Evolutionary conservation across 306 rosid species (phyloP).

Genomic region (Quercus engelmannii): DNA sequence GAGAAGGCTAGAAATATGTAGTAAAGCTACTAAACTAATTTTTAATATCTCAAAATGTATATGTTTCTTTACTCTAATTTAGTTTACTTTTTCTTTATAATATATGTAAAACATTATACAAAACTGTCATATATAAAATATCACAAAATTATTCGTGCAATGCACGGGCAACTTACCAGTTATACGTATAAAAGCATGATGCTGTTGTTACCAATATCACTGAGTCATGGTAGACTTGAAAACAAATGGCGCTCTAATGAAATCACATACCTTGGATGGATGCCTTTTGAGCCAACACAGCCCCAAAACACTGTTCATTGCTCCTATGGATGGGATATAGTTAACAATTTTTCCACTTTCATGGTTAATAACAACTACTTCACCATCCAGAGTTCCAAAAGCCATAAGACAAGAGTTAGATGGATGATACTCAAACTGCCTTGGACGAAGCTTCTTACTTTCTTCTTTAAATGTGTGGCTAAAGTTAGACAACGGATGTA

Average conservation of each 20-base stretch:
- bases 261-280: constrained; percentile 69
- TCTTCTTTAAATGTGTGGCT: constrained; percentile 43
- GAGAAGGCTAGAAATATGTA: too few relatives aligned
- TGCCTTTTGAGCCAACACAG: constrained; percentile 83
- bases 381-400: constrained; percentile 85
- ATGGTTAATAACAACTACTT: constrained; percentile 74
- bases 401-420: constrained; percentile 70
- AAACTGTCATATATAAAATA: too few relatives aligned
- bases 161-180: too few relatives aligned
- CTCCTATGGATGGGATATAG: constrained; percentile 75
- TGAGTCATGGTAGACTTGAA: neutral
- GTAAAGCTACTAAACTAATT: too few relatives aligned
- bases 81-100: too few relatives aligned
- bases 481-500: constrained; percentile 55
- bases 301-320: constrained; percentile 76
- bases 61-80: too few relatives aligned
- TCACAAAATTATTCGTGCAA: too few relatives aligned
- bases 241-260: neutral
- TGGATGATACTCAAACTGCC: constrained; percentile 91
- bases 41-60: too few relatives aligned
- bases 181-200: neutral
- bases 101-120: too few relatives aligned
- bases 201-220: neutral
- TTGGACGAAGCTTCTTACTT: constrained; percentile 58
- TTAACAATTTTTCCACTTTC: constrained; percentile 59